Conservation (phyloP, 2,329 filamentous ascomycete genomes). For the Fulvia fulva region DNA sequence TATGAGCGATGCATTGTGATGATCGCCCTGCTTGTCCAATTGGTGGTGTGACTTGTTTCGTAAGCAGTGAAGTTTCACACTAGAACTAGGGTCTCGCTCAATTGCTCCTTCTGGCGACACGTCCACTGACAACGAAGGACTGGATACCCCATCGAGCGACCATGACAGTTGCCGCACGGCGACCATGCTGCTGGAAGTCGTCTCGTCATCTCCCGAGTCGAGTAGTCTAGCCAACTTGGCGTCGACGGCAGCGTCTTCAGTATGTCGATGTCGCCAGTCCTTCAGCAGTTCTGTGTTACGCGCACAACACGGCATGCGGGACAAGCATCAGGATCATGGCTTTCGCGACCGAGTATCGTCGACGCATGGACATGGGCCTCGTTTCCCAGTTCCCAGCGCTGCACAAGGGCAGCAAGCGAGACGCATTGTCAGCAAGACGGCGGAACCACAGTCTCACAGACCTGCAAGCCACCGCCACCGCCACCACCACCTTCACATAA, state of each 20-base stretch:
- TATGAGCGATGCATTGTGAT: not conserved
- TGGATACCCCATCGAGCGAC: not conserved
- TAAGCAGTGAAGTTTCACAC: not conserved
- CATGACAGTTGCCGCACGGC: not conserved
- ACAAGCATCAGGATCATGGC: not conserved
- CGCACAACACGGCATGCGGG: not conserved
- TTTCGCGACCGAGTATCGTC: not conserved
- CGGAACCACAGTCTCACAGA: not conserved
- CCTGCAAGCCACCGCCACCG: not conserved
- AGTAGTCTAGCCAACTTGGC: not conserved
- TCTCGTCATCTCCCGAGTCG: too few relatives aligned
- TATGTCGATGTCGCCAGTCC: not conserved
- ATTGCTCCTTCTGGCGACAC: not conserved
- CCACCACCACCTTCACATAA: not conserved
- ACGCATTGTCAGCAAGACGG: not conserved
- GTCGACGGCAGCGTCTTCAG: not conserved
- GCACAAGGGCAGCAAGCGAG: not conserved
- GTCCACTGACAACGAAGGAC: not conserved
- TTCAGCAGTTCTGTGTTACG: not conserved
- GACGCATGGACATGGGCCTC: too few relatives aligned
- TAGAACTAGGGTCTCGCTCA: not conserved
- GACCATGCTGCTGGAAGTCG: not conserved
- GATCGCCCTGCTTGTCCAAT: not conserved
- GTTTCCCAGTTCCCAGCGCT: not conserved
- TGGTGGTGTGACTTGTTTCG: not conserved